Evolutionary conservation across 2,329 filamentous ascomycete genomes (phyloP).

Genomic region (Myriangium duriaei): DNA sequence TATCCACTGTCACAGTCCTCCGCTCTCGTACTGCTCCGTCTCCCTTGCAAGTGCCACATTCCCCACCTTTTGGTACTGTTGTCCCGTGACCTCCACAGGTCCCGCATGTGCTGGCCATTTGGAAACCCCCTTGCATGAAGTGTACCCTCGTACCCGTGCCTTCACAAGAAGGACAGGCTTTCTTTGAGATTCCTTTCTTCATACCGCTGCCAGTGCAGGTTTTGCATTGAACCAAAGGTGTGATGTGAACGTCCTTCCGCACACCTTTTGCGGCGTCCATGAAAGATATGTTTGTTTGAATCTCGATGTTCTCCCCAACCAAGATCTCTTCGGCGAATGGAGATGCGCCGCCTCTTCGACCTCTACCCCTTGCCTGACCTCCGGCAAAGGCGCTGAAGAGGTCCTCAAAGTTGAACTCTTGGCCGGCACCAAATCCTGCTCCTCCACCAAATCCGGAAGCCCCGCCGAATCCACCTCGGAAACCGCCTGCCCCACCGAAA

Average conservation of each 20-base stretch:
- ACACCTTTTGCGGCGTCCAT: constrained; percentile 91
- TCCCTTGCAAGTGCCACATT: constrained; percentile 69
- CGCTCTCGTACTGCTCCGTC: constrained; percentile 73
- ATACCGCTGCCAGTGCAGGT: constrained; percentile 75
- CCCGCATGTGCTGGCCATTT: constrained; percentile 83
- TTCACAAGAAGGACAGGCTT: constrained; percentile 65
- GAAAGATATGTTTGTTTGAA: constrained; percentile 85
- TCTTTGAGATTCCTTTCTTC: constrained; percentile 64
- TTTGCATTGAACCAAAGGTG: constrained; percentile 66
- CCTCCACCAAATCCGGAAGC: constrained; percentile 27
- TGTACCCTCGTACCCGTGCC: constrained; percentile 81
- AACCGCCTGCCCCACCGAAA: constrained; percentile 43
- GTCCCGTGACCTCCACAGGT: constrained; percentile 69
- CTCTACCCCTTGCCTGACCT: constrained; percentile 40
- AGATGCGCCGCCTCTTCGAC: constrained; percentile 40
- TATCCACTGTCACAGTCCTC: constrained; percentile 77
- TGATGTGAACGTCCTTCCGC: constrained; percentile 75
- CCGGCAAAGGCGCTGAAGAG: constrained; percentile 78
- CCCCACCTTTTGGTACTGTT: constrained; percentile 62
- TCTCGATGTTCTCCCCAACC: constrained; percentile 92
- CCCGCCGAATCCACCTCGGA: constrained; percentile 36
- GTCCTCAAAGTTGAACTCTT: constrained; percentile 91
- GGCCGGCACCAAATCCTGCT: constrained; percentile 50
- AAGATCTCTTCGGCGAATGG: constrained; percentile 71
- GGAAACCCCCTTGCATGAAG: constrained; percentile 84